phyloP scores from a whole-genome alignment of 805 yeast genomes.

The Sungouiozyma intestinalis region DNA sequence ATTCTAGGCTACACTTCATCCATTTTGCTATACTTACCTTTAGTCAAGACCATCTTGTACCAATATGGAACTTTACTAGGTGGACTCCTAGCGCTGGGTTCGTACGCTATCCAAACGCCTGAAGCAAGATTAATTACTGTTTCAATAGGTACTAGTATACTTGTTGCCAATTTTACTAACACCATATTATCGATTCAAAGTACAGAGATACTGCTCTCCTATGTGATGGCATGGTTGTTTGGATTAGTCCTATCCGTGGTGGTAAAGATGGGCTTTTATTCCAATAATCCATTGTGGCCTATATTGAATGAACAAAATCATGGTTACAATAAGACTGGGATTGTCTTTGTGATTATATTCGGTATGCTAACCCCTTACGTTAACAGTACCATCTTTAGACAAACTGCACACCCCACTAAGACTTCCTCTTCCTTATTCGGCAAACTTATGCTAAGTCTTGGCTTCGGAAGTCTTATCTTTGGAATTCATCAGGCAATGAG shows the following conservation, averaged over 20 bases:
- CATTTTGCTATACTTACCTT: conserved; percentile 39
- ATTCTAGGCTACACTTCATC: conserved; percentile 52
- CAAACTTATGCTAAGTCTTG: conserved; percentile 33
- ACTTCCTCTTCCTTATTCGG: conserved; percentile 5
- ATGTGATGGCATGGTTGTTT: conserved; percentile 25
- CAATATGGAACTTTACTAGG: conserved; percentile 33
- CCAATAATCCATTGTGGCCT: conserved; percentile 96
- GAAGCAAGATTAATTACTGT: conserved; percentile 54
- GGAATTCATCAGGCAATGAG: conserved; percentile 63
- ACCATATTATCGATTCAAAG: conserved; percentile 38
- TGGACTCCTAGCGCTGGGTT: conserved; percentile 61
- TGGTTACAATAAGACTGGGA: conserved; percentile 69
- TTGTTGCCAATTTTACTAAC: conserved; percentile 45
- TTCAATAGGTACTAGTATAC: conserved; percentile 58
- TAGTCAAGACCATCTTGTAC: conserved; percentile 18
- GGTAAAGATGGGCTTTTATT: conserved; percentile 61
- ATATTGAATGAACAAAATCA: conserved; percentile 79
- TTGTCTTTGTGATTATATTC: conserved; percentile 32
- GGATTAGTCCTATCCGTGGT: conserved; percentile 71
- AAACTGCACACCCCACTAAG: neutral
- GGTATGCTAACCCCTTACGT: conserved; percentile 50
- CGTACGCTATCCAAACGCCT: conserved; percentile 61
- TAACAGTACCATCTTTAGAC: conserved; percentile 18
- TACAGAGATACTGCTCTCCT: conserved; percentile 12
- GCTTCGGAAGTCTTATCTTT: conserved; percentile 69